Evolutionary conservation across 2,329 filamentous ascomycete species (phyloP).

Genomic region (Juglanconis sp.): DNA sequence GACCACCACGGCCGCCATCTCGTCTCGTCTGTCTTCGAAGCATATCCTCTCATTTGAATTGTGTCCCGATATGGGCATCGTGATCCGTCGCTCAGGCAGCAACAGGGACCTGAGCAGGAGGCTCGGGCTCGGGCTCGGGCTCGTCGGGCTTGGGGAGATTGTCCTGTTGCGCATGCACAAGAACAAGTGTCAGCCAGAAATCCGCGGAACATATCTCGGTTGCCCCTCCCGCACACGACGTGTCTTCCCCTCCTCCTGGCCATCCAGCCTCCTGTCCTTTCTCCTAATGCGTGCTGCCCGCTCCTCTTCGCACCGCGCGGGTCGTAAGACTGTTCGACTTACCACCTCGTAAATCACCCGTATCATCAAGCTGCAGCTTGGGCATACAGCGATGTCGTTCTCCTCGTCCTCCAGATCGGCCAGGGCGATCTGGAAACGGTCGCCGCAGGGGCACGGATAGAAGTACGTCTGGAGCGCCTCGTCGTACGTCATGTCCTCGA

Average conservation of each 20-base stretch:
- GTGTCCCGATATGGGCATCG: not conserved
- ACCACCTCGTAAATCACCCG: conserved; percentile 88
- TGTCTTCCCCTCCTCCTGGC: no score
- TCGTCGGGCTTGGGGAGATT: conserved; percentile 42
- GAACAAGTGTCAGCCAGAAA: not conserved
- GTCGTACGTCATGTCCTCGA: conserved; percentile 97
- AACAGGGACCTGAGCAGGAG: conserved; percentile 36
- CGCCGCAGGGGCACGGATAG: conserved; percentile 95
- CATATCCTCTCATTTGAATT: no score
- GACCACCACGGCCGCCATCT: not conserved
- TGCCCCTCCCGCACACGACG: no score
- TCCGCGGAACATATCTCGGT: no score
- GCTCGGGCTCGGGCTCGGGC: conserved; percentile 29
- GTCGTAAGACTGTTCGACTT: conserved; percentile 29
- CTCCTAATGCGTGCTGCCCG: no score
- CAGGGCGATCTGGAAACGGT: conserved; percentile 88
- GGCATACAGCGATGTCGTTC: conserved; percentile 88
- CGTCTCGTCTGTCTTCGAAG: no score
- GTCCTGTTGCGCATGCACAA: conserved; percentile 30
- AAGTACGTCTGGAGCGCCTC: conserved; percentile 80
- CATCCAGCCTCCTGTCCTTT: no score
- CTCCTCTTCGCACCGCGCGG: no score
- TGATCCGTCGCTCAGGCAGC: conserved; percentile 32
- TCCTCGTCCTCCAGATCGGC: conserved; percentile 82
- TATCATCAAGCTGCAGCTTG: conserved; percentile 96